phyloP scores from a whole-genome alignment of 2,329 filamentous ascomycete species.

The Niveomyces coronatus region DNA sequence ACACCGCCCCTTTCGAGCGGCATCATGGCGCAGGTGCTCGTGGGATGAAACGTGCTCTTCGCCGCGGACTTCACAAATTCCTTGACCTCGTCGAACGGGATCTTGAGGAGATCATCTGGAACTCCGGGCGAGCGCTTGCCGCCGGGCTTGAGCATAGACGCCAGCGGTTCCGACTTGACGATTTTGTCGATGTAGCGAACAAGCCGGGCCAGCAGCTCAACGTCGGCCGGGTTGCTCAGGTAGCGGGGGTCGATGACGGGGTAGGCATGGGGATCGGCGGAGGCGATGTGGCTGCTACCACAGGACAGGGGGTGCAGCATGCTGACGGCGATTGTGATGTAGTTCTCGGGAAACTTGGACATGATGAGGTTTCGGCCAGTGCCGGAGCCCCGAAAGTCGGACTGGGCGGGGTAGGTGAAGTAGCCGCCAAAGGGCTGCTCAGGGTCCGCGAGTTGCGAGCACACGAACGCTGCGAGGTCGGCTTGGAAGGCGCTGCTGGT shows the following conservation, averaged over 20 bases:
- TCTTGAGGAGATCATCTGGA: too few species aligned
- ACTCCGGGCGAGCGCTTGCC: too few species aligned
- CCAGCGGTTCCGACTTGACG: too few species aligned
- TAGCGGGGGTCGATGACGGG: background rate
- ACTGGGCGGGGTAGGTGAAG: too few species aligned
- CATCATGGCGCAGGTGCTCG: background rate
- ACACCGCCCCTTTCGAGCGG: conserved; percentile 22
- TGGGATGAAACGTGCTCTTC: background rate
- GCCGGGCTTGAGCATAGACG: too few species aligned
- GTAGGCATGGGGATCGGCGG: background rate
- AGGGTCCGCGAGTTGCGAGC: too few species aligned
- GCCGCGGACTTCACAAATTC: background rate
- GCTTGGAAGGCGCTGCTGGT: too few species aligned
- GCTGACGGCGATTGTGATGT: background rate
- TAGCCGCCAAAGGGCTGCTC: too few species aligned
- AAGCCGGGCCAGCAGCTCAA: background rate
- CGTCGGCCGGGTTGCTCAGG: background rate
- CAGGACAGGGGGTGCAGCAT: background rate
- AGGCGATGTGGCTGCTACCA: background rate
- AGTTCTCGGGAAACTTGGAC: background rate
- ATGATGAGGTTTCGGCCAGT: background rate
- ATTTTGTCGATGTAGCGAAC: too few species aligned
- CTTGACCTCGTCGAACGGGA: background rate
- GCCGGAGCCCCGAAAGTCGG: too few species aligned
- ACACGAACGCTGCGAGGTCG: too few species aligned